These are phyloP conservation scores for Sarocladiaceae sp. DNA, from an alignment of 2,329 filamentous ascomycete species.

Conservation along the genomic window DNA sequence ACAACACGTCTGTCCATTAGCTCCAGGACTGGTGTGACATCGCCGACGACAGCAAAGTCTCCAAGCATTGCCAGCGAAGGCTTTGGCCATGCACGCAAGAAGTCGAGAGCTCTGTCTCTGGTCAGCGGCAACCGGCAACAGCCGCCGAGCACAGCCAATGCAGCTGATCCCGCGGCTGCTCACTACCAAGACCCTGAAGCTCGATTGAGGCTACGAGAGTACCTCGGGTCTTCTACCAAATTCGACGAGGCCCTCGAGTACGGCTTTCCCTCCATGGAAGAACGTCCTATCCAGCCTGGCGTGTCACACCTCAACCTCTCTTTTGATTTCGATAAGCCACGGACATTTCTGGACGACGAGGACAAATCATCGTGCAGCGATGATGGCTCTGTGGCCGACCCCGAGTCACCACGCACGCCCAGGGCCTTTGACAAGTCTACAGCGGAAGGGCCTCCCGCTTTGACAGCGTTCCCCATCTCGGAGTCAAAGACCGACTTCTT, in stretches of 20 bases:
- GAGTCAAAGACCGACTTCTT: slow-evolving; percentile 35
- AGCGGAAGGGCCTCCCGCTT: slow-evolving; percentile 20
- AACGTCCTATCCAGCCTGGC: slow-evolving; percentile 21
- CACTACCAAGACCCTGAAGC: slow-evolving; percentile 91
- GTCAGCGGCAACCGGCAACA: slow-evolving; percentile 41
- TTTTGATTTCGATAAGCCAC: slow-evolving; percentile 39
- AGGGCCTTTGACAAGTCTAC: slow-evolving; percentile 37
- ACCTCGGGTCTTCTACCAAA: slow-evolving; percentile 83
- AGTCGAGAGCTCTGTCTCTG: slow-evolving; percentile 49
- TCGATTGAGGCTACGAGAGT: slow-evolving; percentile 76
- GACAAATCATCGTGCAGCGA: slow-evolving; percentile 45
- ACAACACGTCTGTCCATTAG: slow-evolving; percentile 3
- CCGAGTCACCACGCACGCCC: slow-evolving; percentile 54
- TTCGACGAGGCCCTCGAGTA: slow-evolving; percentile 95
- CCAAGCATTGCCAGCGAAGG: slow-evolving; percentile 10
- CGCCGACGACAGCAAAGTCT: slow-evolving; percentile 11
- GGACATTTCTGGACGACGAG: slow-evolving; percentile 55
- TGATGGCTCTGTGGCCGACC: slow-evolving; percentile 47
- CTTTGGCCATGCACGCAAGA: slow-evolving; percentile 37
- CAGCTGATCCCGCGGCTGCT: slow-evolving; percentile 59
- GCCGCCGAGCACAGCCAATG: slow-evolving; percentile 16
- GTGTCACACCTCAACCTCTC: slow-evolving; percentile 20
- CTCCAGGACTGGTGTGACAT: neutral
- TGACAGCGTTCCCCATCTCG: slow-evolving; percentile 19
- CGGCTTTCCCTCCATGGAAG: slow-evolving; percentile 69